phyloP scores from a whole-genome alignment of 306 rosid species.

The Acacia confusa region DNA sequence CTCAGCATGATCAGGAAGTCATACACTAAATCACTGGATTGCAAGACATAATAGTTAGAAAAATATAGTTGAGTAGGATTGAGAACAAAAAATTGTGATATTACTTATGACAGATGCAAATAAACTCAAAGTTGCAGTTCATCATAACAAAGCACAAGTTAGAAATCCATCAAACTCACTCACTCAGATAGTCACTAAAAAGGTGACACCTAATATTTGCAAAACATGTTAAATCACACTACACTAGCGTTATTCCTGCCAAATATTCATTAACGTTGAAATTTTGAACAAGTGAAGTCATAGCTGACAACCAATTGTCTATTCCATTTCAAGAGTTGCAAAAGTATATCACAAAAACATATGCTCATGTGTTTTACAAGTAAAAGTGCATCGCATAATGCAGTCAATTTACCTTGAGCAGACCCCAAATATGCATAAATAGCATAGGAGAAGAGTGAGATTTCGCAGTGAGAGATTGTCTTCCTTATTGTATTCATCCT shows the following conservation, averaged over 20 bases:
- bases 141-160: background rate
- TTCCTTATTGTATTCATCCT: constrained; percentile 80
- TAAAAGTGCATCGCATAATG: background rate
- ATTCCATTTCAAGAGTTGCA: background rate
- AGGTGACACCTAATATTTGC: background rate
- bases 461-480: constrained; percentile 87
- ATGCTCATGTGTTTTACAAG: background rate
- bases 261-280: background rate
- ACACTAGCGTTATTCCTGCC: background rate
- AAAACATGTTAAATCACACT: background rate
- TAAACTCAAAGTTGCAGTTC: background rate
- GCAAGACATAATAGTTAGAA: constrained; percentile 38
- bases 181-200: background rate
- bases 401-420: constrained; percentile 65
- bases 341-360: background rate
- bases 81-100: background rate
- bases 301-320: background rate
- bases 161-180: constrained; percentile 5
- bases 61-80: background rate
- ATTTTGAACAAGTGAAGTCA: background rate
- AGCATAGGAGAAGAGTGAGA: constrained; percentile 74
- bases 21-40: constrained; percentile 79
- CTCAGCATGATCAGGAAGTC: constrained; percentile 78
- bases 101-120: background rate
- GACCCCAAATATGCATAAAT: constrained; percentile 82